These are phyloP conservation scores for Delphinella strobiligena DNA, from an alignment of 2,329 filamentous ascomycete genomes.

Conservation along the genomic window DNA sequence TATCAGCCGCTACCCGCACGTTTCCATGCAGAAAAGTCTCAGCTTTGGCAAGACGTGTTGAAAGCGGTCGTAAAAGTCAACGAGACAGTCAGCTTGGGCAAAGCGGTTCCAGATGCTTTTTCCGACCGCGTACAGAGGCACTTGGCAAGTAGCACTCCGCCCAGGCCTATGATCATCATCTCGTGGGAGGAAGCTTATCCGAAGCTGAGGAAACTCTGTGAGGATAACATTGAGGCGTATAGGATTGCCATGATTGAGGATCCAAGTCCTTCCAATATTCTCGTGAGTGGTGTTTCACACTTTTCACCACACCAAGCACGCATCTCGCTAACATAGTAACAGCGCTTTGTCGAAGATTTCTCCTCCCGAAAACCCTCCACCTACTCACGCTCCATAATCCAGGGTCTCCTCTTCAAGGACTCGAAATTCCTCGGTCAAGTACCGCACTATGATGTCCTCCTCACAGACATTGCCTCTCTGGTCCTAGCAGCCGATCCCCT, in stretches of 20 bases:
- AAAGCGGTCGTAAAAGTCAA: constrained; percentile 14
- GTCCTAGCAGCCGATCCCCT: constrained; percentile 61
- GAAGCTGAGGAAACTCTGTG: constrained; percentile 58
- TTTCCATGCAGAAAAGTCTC: constrained; percentile 4
- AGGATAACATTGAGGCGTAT: constrained; percentile 52
- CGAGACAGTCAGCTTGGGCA: constrained; percentile 37
- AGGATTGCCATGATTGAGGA: constrained; percentile 6
- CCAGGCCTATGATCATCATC: constrained; percentile 73
- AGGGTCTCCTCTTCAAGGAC: constrained; percentile 51
- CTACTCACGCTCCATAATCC: constrained; percentile 56
- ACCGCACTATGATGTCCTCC: constrained; percentile 59
- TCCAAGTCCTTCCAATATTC: constrained; percentile 7
- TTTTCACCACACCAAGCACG: too few relatives aligned
- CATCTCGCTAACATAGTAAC: constrained; percentile 9
- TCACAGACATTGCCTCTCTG: constrained; percentile 68
- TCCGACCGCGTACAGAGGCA: constrained; percentile 84
- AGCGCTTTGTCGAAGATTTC: constrained; percentile 65
- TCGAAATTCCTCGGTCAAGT: constrained; percentile 57
- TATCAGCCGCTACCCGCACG: constrained; percentile 2
- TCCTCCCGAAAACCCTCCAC: constrained; percentile 69
- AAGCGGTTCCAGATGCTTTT: constrained; percentile 63
- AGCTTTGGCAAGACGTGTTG: constrained; percentile 11
- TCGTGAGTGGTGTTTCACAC: too few relatives aligned
- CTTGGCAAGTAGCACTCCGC: constrained; percentile 85
- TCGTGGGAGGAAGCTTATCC: constrained; percentile 58